phyloP scores from a whole-genome alignment of 768 basidiomycete genomes.

The Tricholoma hemisulphureum region DNA sequence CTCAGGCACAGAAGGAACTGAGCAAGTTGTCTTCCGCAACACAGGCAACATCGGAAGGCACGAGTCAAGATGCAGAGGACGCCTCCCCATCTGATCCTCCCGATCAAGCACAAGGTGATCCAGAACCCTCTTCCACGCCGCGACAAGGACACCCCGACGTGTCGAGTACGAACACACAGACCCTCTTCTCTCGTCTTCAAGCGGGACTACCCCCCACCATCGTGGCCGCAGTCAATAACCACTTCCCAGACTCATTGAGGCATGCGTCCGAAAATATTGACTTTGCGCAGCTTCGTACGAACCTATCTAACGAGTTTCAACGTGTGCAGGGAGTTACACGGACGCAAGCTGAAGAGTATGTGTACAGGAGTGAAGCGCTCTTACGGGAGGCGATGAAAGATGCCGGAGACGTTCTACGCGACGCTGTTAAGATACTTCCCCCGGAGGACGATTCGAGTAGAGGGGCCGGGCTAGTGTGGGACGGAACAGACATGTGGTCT shows the following conservation, averaged over 20 bases:
- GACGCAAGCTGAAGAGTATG: conserved; percentile 83
- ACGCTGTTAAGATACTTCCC: conserved; percentile 91
- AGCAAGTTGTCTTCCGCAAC: conserved; percentile 43
- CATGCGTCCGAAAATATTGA: conserved; percentile 65
- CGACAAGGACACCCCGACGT: conserved; percentile 14
- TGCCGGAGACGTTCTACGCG: conserved; percentile 76
- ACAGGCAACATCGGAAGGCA: conserved; percentile 23
- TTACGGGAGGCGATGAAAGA: conserved; percentile 73
- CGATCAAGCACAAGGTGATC: background rate
- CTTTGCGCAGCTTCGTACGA: conserved; percentile 62
- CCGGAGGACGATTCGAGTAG: conserved; percentile 51
- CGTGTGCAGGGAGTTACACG: conserved; percentile 73
- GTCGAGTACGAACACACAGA: conserved; percentile 34
- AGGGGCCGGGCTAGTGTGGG: conserved; percentile 60
- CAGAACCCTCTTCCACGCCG: conserved; percentile 10
- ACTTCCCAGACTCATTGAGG: conserved; percentile 65
- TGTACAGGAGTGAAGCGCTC: conserved; percentile 67
- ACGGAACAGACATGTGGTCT: conserved; percentile 86
- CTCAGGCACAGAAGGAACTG: conserved; percentile 77
- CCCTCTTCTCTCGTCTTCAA: conserved; percentile 69
- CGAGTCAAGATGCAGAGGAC: conserved; percentile 4
- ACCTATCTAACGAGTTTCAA: conserved; percentile 63
- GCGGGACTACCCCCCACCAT: conserved; percentile 74
- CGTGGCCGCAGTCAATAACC: conserved; percentile 62
- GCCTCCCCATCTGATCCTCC: conserved; percentile 8